These are phyloP conservation scores for Lipomyces orientalis DNA, from an alignment of 805 yeast genomes.

Conservation along the genomic window DNA sequence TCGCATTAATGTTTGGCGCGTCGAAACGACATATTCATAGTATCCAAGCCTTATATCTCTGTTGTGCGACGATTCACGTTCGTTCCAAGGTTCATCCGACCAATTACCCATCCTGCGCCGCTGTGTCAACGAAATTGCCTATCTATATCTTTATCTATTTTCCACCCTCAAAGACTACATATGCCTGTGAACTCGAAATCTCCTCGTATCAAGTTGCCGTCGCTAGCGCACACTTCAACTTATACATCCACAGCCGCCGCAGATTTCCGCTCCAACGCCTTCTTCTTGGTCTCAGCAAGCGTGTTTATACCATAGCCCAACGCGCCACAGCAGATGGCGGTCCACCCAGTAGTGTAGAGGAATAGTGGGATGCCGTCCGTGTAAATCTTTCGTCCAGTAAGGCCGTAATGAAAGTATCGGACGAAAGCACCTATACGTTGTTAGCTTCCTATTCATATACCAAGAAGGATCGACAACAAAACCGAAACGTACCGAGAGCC, in stretches of 20 bases:
- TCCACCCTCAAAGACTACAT: background rate
- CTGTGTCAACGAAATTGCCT: background rate
- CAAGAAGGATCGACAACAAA: conserved; percentile 29
- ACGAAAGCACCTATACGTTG: conserved; percentile 46
- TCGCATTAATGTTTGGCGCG: background rate
- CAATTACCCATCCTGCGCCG: background rate
- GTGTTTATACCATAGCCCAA: conserved; percentile 44
- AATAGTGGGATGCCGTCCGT: conserved; percentile 8
- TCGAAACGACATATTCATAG: background rate
- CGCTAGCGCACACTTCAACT: no score
- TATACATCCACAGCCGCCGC: background rate
- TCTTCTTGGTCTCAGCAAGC: conserved; percentile 12
- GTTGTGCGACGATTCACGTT: background rate
- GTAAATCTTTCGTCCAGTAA: conserved; percentile 45
- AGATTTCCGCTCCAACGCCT: background rate
- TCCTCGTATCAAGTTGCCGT: background rate
- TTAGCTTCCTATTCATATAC: conserved; percentile 38
- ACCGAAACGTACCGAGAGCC: conserved; percentile 24
- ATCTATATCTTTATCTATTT: background rate
- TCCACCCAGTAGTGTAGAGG: conserved; percentile 1
- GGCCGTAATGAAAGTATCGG: conserved; percentile 46
- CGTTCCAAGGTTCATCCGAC: background rate
- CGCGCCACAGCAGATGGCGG: conserved; percentile 44
- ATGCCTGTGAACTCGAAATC: background rate
- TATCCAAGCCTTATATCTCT: background rate